Percentiles rank a stretch among this genome's conserved stretches.
phyloP scores from a whole-genome alignment of 768 basidiomycete genomes.

The Boletus rex-veris region DNA sequence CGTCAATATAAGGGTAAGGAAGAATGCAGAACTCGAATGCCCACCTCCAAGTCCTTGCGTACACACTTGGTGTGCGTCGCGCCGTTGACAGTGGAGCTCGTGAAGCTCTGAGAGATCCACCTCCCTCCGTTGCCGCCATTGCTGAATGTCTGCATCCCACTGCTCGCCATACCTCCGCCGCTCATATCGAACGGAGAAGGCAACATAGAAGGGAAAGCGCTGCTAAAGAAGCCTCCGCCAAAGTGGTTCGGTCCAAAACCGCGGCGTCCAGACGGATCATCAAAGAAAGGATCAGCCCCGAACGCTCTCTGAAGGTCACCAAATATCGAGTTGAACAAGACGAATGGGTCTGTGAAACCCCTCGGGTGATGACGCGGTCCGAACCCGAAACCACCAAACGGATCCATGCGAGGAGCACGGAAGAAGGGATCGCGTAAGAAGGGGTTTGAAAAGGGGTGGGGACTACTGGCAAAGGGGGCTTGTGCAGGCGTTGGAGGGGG shows the following conservation, averaged over 20 bases:
- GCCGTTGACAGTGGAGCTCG: conserved; percentile 61
- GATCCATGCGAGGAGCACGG: conserved; percentile 26
- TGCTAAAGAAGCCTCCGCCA: conserved; percentile 12
- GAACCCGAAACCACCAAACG: conserved; percentile 26
- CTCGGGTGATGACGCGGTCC: conserved; percentile 12
- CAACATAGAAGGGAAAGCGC: conserved; percentile 4
- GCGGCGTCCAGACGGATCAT: conserved; percentile 17
- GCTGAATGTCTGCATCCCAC: conserved; percentile 11
- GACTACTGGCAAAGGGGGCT: conserved; percentile 11
- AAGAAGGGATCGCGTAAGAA: conserved; percentile 16
- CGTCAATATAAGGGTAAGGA: background rate
- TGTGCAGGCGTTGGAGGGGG: conserved; percentile 51
- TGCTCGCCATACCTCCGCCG: conserved; percentile 15
- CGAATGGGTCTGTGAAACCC: conserved; percentile 70
- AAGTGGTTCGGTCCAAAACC: conserved; percentile 13
- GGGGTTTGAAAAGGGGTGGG: conserved; percentile 17
- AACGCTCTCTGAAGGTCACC: conserved; percentile 42
- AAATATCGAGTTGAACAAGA: conserved; percentile 71
- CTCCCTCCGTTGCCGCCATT: conserved; percentile 12
- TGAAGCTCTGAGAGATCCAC: conserved; percentile 55
- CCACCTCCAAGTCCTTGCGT: conserved; percentile 56
- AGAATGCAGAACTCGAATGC: conserved; percentile 20
- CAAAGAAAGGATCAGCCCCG: conserved; percentile 35
- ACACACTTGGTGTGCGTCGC: conserved; percentile 56
- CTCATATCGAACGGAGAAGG: conserved; percentile 12